Base-by-base conservation (phyloP, 2,329 filamentous ascomycete genomes). In the Venturia carpophila region DNA sequence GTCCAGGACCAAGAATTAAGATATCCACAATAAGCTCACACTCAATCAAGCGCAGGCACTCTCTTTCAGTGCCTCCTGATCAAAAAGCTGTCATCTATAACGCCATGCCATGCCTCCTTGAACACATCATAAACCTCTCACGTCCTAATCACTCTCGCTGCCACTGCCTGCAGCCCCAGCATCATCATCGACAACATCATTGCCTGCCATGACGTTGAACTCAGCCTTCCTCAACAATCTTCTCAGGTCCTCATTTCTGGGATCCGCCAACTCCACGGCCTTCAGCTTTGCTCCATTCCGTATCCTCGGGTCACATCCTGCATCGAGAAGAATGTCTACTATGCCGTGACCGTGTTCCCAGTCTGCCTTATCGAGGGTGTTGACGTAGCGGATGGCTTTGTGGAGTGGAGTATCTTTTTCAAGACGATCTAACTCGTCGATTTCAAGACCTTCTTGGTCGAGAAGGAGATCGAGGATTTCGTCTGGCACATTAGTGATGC, bases 381-480 rank as follows among this genome's bases (percentile, higher is more conserved):
- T 92, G 78, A 89, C 83, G 82, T 86, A 93, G 71, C 88, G 84
- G 70, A 94, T 85, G 65, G 86, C 90, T 72, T 85, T 85, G 81
- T 95, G 91, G 66, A 95, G 82, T 39, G 89, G 89, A 2, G 90
- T 92, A 76, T 94, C 90, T 68, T 84, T 83, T 67, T 93, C 89
- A 71, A 83, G 75, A 70, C 83, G 84, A 78, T 86, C 88, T 71
- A 87, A 71, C 64, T 89, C 88, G 78, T 95, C 91, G 78, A 92
- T 93, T 78, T 94, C 91, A 75, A 95, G 87, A 70, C 88, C 86
- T 69, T 89, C 86, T 75, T 93, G 89, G 79, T 94, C 90, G 69
- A 94, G 87, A 66, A 95, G 86, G 71, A 85, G 77, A 78, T 95
- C 90, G 73, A 95, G 87, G 67, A 92, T 81, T 71, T 94, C 89